Conservation (phyloP, 1,139 yeast genomes). For the Geotrichum fermentans region DNA sequence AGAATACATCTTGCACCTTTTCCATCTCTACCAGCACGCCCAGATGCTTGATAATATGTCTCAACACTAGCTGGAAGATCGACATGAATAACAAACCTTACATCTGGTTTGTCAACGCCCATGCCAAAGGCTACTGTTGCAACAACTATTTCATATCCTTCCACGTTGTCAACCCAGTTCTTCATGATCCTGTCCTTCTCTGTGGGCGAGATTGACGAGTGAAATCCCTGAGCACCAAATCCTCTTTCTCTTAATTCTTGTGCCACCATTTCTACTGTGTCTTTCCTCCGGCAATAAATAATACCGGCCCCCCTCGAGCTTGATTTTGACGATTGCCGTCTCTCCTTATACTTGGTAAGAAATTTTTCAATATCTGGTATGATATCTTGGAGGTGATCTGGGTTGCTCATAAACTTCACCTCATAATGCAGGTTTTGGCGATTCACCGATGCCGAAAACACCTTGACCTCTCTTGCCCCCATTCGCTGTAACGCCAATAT, state of each 20-base stretch:
- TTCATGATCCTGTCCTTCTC: conserved; percentile 60
- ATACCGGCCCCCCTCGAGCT: conserved; percentile 54
- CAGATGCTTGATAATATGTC: conserved; percentile 91
- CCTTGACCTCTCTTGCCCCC: conserved; percentile 17
- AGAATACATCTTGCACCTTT: conserved; percentile 69
- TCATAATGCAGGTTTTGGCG: conserved; percentile 75
- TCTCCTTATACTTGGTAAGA: conserved; percentile 46
- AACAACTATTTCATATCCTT: conserved; percentile 32
- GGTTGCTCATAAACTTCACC: conserved; percentile 43
- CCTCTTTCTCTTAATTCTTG: conserved; percentile 53
- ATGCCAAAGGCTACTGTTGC: conserved; percentile 95
- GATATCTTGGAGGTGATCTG: conserved; percentile 46
- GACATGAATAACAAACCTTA: conserved; percentile 77
- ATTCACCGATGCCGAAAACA: conserved; percentile 46
- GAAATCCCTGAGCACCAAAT: conserved; percentile 65
- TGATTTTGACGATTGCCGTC: conserved; percentile 20
- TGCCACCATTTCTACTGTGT: conserved; percentile 72
- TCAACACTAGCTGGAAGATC: conserved; percentile 81
- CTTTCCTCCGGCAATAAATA: conserved; percentile 80
- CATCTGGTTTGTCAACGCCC: conserved; percentile 95
- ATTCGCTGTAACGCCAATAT: conserved; percentile 24
- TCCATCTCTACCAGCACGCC: conserved; percentile 94
- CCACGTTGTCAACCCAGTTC: conserved; percentile 51
- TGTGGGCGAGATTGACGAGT: conserved; percentile 74
- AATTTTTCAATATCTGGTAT: conserved; percentile 49